Base-by-base conservation (phyloP, 352 stramenopile genomes). In the Pythium angustatum region DNA sequence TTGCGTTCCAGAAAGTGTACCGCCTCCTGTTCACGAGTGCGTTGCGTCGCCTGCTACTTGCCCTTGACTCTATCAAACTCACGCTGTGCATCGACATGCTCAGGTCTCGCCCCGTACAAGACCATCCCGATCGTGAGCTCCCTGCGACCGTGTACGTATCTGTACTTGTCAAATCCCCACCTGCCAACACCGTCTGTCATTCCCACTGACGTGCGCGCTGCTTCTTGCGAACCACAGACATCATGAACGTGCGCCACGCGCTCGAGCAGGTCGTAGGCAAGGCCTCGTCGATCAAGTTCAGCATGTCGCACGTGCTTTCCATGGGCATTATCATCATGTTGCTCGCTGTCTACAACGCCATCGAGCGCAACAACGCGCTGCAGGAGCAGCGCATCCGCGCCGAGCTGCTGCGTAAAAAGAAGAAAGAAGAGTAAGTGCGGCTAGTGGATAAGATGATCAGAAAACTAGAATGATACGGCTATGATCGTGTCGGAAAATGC, bases 1-100 rank as follows among this genome's bases (percentile, higher is more conserved):
- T 90, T 58, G 86, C 83, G 70, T 94, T 93, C 73, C 84, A 94
- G 73, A 87, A 86, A 44, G 65, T 87, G 49, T 91, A 85, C 66
- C 75, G 74, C 44, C 76, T 87, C 47, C 69, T 91, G 53, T 85
- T 83, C 38, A 66, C 72, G 51, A 83, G 85, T 94, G 58, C 36
- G 78, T 55, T 17, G 1, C 0, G 19, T 33, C 15, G 10, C 27
- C 27, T 43, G 12, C 14, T 43, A 10, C 27, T 1, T 41, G 33
- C 28, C 22, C 8, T 8, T 21, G 22, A 4, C 9, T 3, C 11
- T 27, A 15, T 58, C 9, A 45, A 34, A 14, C 40, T 47, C 5
- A 7, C 26, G 40, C 17, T 14, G 19, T 47, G 17, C 8, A 5
- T 44, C 27, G 36, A 17, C 45, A 90, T n/a, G n/a, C n/a, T n/a